These are phyloP conservation scores for Entomortierella chlamydospora DNA, from an alignment of 192 early-diverging fungal species.

Conservation along the genomic window DNA sequence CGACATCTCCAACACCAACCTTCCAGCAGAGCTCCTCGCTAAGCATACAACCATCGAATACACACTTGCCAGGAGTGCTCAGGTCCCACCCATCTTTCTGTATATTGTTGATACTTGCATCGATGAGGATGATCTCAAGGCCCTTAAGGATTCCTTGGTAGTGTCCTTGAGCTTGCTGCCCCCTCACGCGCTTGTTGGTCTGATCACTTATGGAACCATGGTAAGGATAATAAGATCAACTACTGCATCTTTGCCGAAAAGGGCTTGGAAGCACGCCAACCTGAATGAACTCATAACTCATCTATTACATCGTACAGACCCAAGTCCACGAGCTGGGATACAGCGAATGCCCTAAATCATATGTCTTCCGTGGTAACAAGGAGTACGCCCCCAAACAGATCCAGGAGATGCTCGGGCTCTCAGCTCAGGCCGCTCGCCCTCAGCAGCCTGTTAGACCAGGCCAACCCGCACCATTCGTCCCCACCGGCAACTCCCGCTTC, in stretches of 20 bases:
- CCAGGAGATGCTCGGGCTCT: conserved; percentile 96
- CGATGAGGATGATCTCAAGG: conserved; percentile 95
- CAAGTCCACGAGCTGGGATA: conserved; percentile 98
- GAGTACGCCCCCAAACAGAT: conserved; percentile 96
- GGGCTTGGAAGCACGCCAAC: background rate
- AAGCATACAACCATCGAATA: conserved; percentile 98
- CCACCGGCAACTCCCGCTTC: conserved; percentile 76
- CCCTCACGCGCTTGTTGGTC: conserved; percentile 90
- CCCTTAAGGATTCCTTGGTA: conserved; percentile 93
- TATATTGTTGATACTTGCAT: conserved; percentile 98
- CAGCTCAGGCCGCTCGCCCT: conserved; percentile 53
- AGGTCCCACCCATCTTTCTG: conserved; percentile 94
- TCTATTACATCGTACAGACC: conserved; percentile 58
- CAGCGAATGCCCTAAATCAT: conserved; percentile 95
- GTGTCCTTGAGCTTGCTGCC: conserved; percentile 92
- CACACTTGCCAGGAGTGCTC: conserved; percentile 84
- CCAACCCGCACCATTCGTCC: conserved; percentile 45
- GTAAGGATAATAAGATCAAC: conserved; percentile 54
- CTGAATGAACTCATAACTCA: conserved; percentile 1
- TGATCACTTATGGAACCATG: conserved; percentile 99
- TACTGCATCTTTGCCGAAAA: background rate
- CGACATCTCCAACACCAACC: conserved; percentile 91
- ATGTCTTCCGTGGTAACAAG: conserved; percentile 97
- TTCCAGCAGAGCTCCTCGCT: conserved; percentile 92
- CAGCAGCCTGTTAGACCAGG: conserved; percentile 58